Percentiles rank a stretch among this genome's conserved stretches.
These are phyloP conservation scores for Sugiyamaella japonica DNA, from an alignment of 1,139 yeast genomes.

Conservation along the genomic window DNA sequence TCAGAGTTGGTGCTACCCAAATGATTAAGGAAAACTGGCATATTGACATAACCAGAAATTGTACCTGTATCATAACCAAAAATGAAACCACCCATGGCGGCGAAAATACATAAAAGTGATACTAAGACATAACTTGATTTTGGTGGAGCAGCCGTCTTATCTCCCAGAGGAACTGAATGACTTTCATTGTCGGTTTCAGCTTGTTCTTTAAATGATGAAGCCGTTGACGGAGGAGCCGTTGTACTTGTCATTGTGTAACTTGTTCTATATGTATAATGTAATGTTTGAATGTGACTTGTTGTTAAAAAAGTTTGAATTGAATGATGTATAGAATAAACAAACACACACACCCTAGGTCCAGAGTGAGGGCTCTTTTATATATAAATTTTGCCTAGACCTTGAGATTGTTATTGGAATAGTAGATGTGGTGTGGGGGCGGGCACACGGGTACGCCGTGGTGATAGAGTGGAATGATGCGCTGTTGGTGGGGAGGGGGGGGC, in stretches of 20 bases:
- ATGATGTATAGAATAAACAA: neutral
- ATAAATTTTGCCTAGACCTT: neutral
- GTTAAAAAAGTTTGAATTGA: neutral
- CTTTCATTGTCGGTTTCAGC: conserved; percentile 2
- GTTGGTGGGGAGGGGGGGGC: neutral
- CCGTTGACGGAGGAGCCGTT: neutral
- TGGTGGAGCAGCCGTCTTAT: neutral
- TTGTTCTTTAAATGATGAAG: neutral
- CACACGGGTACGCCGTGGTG: neutral
- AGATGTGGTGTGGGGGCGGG: neutral
- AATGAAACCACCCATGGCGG: conserved; percentile 41
- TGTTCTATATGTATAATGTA: no score
- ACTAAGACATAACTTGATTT: conserved; percentile 18
- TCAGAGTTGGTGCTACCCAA: conserved; percentile 44
- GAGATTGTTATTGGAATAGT: no score
- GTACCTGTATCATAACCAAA: conserved; percentile 63
- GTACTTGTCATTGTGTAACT: neutral
- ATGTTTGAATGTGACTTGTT: neutral
- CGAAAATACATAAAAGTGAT: conserved; percentile 31
- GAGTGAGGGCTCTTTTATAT: neutral
- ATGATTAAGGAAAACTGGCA: conserved; percentile 58
- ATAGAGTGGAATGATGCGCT: neutral
- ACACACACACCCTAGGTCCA: neutral
- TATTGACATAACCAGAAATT: conserved; percentile 68
- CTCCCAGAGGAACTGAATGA: neutral